phyloP scores from a whole-genome alignment of 345 rosid species.

The Pistacia atlantica region DNA sequence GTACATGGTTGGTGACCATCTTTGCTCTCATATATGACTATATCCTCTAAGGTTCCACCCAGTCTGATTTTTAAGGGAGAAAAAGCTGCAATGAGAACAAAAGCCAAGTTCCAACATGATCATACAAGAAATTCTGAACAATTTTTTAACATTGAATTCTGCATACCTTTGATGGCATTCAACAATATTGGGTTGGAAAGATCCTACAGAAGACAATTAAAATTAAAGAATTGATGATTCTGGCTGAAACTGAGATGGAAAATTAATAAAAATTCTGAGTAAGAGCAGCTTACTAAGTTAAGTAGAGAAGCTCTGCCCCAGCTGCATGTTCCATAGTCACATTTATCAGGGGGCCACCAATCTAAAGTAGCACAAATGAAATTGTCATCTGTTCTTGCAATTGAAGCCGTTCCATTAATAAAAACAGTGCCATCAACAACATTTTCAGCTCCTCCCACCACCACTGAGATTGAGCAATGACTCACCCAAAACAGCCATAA shows the following conservation, averaged over 20 bases:
- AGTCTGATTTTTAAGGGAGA: slow-evolving; percentile 73
- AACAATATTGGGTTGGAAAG: slow-evolving; percentile 50
- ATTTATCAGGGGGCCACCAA: slow-evolving; percentile 62
- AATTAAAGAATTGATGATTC: background rate
- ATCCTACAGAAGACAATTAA: slow-evolving; percentile 41
- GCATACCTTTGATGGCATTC: slow-evolving; percentile 67
- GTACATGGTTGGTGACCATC: slow-evolving; percentile 41
- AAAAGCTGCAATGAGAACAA: slow-evolving; percentile 51
- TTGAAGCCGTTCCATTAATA: slow-evolving; percentile 41
- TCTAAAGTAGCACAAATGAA: slow-evolving; percentile 57
- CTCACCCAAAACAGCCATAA: slow-evolving; percentile 27
- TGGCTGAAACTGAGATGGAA: background rate
- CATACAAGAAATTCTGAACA: background rate
- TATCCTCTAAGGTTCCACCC: slow-evolving; percentile 80
- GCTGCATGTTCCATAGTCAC: slow-evolving; percentile 52
- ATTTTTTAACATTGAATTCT: background rate
- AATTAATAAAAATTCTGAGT: too few relatives aligned
- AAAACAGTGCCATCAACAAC: slow-evolving; percentile 34
- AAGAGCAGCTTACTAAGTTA: slow-evolving; percentile 33
- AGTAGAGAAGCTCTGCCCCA: slow-evolving; percentile 52
- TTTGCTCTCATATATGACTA: slow-evolving; percentile 44
- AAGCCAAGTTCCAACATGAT: background rate
- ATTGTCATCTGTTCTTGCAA: slow-evolving; percentile 39
- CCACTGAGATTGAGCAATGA: slow-evolving; percentile 14
- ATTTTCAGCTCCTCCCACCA: slow-evolving; percentile 19